Percentiles rank a stretch among this genome's conserved stretches.
These are phyloP conservation scores for Lavandula angustifolia DNA, from an alignment of 257 asterid genomes.

Conservation along the genomic window DNA sequence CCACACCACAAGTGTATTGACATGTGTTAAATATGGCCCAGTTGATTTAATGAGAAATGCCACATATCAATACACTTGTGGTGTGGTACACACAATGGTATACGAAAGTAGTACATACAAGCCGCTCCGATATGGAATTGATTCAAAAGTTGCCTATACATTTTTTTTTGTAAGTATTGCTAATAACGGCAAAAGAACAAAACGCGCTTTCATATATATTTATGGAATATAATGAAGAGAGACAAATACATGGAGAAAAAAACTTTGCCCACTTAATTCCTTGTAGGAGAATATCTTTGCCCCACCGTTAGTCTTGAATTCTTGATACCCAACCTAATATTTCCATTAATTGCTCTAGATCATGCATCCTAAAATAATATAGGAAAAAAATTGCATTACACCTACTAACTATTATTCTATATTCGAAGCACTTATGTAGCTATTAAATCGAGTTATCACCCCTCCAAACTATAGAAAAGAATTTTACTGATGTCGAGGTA, in stretches of 20 bases:
- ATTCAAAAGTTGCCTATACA: slow-evolving; percentile 15
- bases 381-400: too few species aligned
- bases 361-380: not conserved
- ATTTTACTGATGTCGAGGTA: too few species aligned
- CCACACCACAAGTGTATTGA: too few species aligned
- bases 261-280: slow-evolving; percentile 33
- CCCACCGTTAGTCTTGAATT: slow-evolving; percentile 33
- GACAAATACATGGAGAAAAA: slow-evolving; percentile 32
- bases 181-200: slow-evolving; percentile 48
- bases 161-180: slow-evolving; percentile 30
- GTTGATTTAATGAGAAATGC: too few species aligned
- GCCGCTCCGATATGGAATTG: slow-evolving; percentile 15
- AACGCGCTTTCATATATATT: slow-evolving; percentile 14
- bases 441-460: too few species aligned
- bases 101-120: too few species aligned
- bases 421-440: too few species aligned
- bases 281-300: slow-evolving; percentile 32
- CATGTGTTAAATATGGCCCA: too few species aligned
- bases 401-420: too few species aligned
- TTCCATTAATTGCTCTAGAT: not conserved
- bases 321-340: not conserved
- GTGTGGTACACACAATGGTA: too few species aligned
- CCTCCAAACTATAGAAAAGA: too few species aligned
- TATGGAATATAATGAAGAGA: slow-evolving; percentile 30
- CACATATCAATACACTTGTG: too few species aligned